These are phyloP conservation scores for Backusella parvicylindrica DNA, from an alignment of 192 early-diverging fungal species.

Conservation along the genomic window DNA sequence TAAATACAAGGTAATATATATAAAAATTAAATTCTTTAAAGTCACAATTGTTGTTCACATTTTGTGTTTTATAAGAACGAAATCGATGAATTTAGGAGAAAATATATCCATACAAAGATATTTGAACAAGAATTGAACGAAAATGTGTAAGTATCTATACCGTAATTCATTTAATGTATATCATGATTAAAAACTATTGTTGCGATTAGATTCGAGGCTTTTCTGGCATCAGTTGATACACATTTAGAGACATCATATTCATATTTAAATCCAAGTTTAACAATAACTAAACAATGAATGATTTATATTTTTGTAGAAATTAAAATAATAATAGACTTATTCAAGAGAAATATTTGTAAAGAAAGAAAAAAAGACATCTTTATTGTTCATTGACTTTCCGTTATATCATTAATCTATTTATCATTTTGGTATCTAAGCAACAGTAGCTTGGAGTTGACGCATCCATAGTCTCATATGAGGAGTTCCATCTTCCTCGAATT, in stretches of 20 bases:
- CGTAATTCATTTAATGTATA: not conserved
- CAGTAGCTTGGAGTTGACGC: not conserved
- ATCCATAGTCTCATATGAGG: slow-evolving; percentile 23
- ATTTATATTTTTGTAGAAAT: not conserved
- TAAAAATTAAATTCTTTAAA: not conserved
- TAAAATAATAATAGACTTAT: not conserved
- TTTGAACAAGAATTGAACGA: slow-evolving; percentile 70
- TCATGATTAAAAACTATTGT: not conserved
- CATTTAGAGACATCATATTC: not conserved
- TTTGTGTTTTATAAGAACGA: slow-evolving; percentile 39
- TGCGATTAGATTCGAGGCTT: slow-evolving; percentile 21
- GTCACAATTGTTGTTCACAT: not conserved
- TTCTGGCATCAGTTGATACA: slow-evolving; percentile 14
- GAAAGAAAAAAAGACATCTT: not conserved
- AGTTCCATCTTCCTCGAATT: slow-evolving; percentile 30
- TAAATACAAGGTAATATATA: slow-evolving; percentile 40
- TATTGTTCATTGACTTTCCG: not conserved
- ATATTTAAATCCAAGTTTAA: not conserved
- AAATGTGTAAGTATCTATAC: slow-evolving; percentile 40
- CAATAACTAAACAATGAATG: not conserved
- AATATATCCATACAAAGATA: slow-evolving; percentile 83
- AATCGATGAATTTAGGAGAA: slow-evolving; percentile 85
- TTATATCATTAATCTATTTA: not conserved
- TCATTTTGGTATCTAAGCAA: not conserved
- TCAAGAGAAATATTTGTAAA: not conserved